Conservation (phyloP, 495 filamentous ascomycete genomes). For the Penicillium psychrofluorescens region DNA sequence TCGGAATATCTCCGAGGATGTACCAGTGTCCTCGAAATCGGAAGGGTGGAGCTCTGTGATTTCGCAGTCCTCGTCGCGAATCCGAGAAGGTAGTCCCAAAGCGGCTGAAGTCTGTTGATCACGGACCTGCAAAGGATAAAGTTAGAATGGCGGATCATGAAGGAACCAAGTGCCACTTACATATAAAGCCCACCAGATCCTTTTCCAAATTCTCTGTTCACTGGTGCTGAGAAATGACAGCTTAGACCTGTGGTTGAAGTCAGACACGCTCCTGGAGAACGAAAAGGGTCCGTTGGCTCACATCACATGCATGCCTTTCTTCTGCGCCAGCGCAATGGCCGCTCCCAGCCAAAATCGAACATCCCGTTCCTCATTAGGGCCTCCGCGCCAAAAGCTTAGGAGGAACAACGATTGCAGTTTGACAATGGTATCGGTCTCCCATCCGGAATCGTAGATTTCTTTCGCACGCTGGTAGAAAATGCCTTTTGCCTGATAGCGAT, state of each 20-base stretch:
- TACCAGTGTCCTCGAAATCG: conserved; percentile 28
- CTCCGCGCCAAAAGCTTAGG: conserved; percentile 38
- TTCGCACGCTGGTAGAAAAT: conserved; percentile 33
- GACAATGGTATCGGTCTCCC: conserved; percentile 28
- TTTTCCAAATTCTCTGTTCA: conserved; percentile 31
- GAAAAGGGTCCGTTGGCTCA: conserved; percentile 5
- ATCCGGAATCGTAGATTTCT: conserved; percentile 37
- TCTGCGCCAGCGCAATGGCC: conserved; percentile 33
- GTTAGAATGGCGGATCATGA: not conserved
- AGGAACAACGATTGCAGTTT: conserved; percentile 36
- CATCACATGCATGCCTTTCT: conserved; percentile 41
- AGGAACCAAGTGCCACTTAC: conserved; percentile 12
- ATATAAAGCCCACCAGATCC: conserved; percentile 45
- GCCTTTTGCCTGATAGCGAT: conserved; percentile 33
- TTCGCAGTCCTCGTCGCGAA: conserved; percentile 43
- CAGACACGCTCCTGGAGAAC: not conserved
- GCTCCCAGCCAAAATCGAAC: conserved; percentile 36
- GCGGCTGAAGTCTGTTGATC: conserved; percentile 37
- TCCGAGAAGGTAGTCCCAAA: conserved; percentile 29
- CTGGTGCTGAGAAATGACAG: conserved; percentile 22
- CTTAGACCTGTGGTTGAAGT: conserved; percentile 19
- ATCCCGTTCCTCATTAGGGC: conserved; percentile 33
- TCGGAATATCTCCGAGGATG: conserved; percentile 19
- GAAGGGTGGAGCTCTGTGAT: conserved; percentile 27
- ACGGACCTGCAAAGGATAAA: conserved; percentile 21